Conservation (phyloP, 805 yeast species). For the Candida bentonensis region DNA sequence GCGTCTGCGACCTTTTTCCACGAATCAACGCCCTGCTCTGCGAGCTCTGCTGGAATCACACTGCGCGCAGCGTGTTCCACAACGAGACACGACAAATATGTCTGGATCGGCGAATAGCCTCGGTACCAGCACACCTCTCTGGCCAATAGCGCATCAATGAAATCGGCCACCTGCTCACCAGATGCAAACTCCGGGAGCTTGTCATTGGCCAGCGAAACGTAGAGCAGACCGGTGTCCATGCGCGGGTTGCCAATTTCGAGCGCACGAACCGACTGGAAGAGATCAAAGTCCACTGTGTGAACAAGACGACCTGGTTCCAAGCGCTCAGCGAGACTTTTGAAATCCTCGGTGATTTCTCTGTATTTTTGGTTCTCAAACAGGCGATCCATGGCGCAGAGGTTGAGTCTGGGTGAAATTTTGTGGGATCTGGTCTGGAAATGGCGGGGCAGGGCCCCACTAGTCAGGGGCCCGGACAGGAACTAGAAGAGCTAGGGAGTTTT, state of each 20-base stretch:
- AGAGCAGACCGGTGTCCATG: conserved; percentile 67
- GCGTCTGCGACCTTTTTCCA: conserved; percentile 13
- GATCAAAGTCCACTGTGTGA: conserved; percentile 43
- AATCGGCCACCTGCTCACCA: conserved; percentile 30
- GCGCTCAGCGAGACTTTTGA: conserved; percentile 9
- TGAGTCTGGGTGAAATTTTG: not conserved
- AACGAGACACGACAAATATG: conserved; percentile 61
- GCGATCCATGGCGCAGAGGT: conserved; percentile 2
- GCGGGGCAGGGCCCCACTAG: too few species aligned
- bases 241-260: conserved; percentile 54
- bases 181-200: conserved; percentile 28
- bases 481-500: too few species aligned
- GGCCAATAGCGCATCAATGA: conserved; percentile 40
- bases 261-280: conserved; percentile 80
- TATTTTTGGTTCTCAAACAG: conserved; percentile 18
- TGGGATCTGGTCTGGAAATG: not conserved
- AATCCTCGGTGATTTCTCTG: conserved; percentile 16
- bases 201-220: conserved; percentile 27
- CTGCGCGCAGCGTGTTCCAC: conserved; percentile 43
- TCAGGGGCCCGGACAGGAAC: too few species aligned
- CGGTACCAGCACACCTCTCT: conserved; percentile 59
- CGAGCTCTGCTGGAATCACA: conserved; percentile 5
- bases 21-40: conserved; percentile 3
- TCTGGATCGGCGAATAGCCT: conserved; percentile 62
- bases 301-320: conserved; percentile 42